Base-by-base conservation (phyloP, 805 yeast genomes). In the Yarrowia deformans region DNA sequence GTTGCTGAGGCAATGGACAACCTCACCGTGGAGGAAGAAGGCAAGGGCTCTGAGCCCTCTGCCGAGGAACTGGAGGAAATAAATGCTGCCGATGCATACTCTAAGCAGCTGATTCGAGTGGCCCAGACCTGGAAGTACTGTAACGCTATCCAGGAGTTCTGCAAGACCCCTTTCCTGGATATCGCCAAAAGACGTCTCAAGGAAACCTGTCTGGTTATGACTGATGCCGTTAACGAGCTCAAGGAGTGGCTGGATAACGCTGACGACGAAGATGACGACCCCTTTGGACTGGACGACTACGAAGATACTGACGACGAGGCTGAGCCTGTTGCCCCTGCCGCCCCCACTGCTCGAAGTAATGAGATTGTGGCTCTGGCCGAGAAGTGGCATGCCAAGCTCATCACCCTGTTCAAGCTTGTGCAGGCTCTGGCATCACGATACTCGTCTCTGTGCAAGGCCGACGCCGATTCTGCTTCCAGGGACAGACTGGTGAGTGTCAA, bases 81-180 rank as follows among this genome's bases (percentile, higher is more conserved):
- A 8, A 35, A 9, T 14, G 45, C 55, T n/a, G 68, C 55, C 9
- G 56, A 48, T 3, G 56, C 68, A 37, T 63, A 63, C 48, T 63
- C 68, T 6, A 48, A 32, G 29, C 68, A 63, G 39, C 48, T 63
- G n/a, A 49, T 63, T 16, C 68, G 68, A 63, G 68, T 63, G n/a
- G 68, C 68, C 9, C 68, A 63, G 68, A 63, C 68, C 37, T 63
- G 68, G 68, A 48, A 63, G 39, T 63, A 63, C 48, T 63, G 68
- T 12, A 63, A 63, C 29, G 56, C 55, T 10, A 39, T 63, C 14
- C 56, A 63, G 37, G 48, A 63, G 39, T 63, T 63, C 29, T 63
- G 68, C 48, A 23, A 46, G 39, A 48, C 56, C 1, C 55, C 68
- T 1, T 63, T 63, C 48, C 10, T 67, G 56, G 69, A 50, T 48